Percentiles rank a stretch among this genome's conserved stretches.
Evolutionary conservation across 495 filamentous ascomycete genomes (phyloP).

Genomic region (Podospora conica): DNA sequence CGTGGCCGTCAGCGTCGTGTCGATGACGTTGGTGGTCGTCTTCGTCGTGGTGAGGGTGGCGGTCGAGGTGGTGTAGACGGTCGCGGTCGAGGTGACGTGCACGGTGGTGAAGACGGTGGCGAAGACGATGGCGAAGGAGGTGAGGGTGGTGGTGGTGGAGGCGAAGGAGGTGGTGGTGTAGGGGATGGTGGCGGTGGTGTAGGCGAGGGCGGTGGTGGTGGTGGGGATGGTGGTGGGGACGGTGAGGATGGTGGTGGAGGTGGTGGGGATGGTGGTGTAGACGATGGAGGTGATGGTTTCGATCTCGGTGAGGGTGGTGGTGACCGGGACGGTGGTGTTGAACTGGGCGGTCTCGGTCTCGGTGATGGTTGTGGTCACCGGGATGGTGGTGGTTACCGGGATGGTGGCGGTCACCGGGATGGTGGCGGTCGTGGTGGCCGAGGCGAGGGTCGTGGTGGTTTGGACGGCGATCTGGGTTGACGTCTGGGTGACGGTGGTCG

Average conservation of each 20-base stretch:
- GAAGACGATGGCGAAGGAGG: background rate
- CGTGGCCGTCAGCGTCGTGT: slow-evolving; percentile 1
- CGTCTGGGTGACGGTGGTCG: slow-evolving; percentile 7
- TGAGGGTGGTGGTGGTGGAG: slow-evolving; percentile 10
- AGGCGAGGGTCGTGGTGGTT: background rate
- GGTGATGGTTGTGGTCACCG: slow-evolving; percentile 8
- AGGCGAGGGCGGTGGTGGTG: slow-evolving; percentile 7
- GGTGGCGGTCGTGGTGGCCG: slow-evolving; percentile 2
- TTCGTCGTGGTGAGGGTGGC: background rate
- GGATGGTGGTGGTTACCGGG: slow-evolving; percentile 3
- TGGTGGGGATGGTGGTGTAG: slow-evolving; percentile 15
- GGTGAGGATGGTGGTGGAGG: slow-evolving; percentile 14
- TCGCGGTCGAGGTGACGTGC: background rate
- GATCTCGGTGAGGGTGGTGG: slow-evolving; percentile 10
- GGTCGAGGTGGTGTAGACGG: background rate
- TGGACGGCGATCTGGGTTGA: background rate
- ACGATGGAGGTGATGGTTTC: slow-evolving; percentile 15
- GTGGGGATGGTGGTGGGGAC: slow-evolving; percentile 4
- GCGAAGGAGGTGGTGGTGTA: slow-evolving; percentile 7
- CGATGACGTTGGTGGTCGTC: background rate
- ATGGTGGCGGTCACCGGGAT: background rate
- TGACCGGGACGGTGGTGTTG: slow-evolving; percentile 8
- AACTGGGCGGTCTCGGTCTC: slow-evolving; percentile 6
- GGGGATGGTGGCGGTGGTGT: slow-evolving; percentile 8
- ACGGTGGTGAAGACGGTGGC: background rate